Percentiles rank a stretch among this genome's conserved stretches.
phyloP scores from a whole-genome alignment of 1,284 basidiomycete genomes.

The Gymnopus androsaceus region DNA sequence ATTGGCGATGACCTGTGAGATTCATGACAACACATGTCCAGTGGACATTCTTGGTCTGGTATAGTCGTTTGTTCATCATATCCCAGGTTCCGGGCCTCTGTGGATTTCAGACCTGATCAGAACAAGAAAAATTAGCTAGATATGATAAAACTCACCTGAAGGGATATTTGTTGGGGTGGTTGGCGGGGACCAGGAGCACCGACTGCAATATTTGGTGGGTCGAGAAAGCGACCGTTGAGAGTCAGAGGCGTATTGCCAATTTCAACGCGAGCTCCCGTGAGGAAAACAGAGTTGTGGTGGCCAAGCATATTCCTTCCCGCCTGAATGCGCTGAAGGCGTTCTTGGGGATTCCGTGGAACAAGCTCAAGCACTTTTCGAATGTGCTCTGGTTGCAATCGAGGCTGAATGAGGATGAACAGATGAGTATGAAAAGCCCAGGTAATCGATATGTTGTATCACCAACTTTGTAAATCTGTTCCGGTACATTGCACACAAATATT shows the following conservation, averaged over 20 bases:
- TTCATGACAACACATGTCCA: constrained; percentile 38
- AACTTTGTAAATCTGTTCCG: constrained; percentile 35
- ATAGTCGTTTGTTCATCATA: constrained; percentile 35
- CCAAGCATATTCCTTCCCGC: too few species aligned
- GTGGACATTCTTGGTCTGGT: constrained; percentile 27
- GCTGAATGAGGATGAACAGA: constrained; percentile 18
- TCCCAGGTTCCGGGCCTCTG: constrained; percentile 37
- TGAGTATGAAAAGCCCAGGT: neutral
- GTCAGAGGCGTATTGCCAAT: constrained; percentile 26
- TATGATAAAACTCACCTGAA: too few species aligned
- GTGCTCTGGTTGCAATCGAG: constrained; percentile 31
- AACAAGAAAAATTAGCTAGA: too few species aligned
- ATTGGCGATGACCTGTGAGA: constrained; percentile 29
- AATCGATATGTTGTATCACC: too few species aligned
- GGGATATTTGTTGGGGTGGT: too few species aligned
- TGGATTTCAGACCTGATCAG: constrained; percentile 3
- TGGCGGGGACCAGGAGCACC: constrained; percentile 2
- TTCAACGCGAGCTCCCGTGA: constrained; percentile 30
- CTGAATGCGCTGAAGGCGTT: constrained; percentile 25
- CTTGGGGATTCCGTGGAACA: constrained; percentile 27
- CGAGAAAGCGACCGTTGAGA: constrained; percentile 32
- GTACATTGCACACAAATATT: constrained; percentile 26
- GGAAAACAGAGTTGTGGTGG: constrained; percentile 32
- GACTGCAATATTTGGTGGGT: constrained; percentile 31
- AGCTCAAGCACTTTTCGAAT: constrained; percentile 31